Percentiles rank a stretch among this genome's conserved stretches.
These are phyloP conservation scores for Rheum nobile DNA, from an alignment of 148 eudicot genomes.

Conservation along the genomic window DNA sequence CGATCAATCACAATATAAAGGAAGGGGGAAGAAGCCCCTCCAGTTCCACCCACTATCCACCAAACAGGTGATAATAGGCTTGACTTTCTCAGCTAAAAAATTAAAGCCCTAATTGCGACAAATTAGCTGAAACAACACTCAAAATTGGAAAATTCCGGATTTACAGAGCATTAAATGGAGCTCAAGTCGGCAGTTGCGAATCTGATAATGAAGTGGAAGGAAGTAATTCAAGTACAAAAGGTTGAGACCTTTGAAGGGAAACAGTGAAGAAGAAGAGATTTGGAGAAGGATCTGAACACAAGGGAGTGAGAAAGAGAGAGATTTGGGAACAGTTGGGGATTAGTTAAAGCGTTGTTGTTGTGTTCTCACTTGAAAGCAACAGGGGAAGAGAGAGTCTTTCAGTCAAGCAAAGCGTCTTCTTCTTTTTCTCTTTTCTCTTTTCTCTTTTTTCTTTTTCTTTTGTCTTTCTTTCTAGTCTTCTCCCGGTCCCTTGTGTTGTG, in stretches of 20 bases:
- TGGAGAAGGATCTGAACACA: not conserved
- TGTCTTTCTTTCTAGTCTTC: not conserved
- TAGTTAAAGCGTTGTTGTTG: constrained; percentile 1
- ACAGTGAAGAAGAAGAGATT: not conserved
- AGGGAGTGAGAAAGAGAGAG: not conserved
- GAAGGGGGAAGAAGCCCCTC: not conserved
- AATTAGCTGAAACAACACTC: not conserved
- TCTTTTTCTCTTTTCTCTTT: not conserved
- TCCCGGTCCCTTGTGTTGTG: not conserved
- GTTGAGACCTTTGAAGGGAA: not conserved
- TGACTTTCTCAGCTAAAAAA: not conserved
- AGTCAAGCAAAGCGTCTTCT: not conserved
- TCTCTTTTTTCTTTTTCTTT: not conserved
- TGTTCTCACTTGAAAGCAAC: constrained; percentile 1
- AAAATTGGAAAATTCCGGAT: not conserved
- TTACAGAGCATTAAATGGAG: not conserved
- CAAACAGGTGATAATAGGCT: constrained; percentile 1
- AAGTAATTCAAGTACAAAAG: not conserved
- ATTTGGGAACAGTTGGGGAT: not conserved
- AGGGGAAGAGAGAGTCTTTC: not conserved
- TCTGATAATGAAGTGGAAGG: not conserved
- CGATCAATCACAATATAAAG: not conserved
- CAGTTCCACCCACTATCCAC: constrained; percentile 6
- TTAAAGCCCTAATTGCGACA: not conserved
- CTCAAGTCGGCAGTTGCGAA: not conserved